Evolutionary conservation across 495 filamentous ascomycete species (phyloP).

Genomic region (Tuber borchii): DNA sequence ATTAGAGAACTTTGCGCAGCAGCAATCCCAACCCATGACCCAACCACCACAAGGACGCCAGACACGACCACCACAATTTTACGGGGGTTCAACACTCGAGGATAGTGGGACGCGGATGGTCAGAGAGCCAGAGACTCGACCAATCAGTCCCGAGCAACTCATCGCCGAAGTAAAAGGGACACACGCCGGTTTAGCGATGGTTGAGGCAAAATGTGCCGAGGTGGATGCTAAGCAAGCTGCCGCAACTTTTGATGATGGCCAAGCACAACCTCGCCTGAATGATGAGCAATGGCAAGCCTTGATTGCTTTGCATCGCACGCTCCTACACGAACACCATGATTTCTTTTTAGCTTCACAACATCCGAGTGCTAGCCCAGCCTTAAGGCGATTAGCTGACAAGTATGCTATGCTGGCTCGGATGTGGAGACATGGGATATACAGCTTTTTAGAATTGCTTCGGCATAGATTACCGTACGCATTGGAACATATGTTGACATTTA

Average conservation of each 20-base stretch:
- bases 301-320: conserved; percentile 63
- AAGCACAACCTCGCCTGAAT: conserved; percentile 47
- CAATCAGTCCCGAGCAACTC: conserved; percentile 70
- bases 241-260: conserved; percentile 42
- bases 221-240: conserved; percentile 57
- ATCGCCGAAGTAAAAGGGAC: conserved; percentile 65
- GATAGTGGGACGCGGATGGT: conserved; percentile 32
- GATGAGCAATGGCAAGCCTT: conserved; percentile 66
- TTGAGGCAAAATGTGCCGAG: conserved; percentile 72
- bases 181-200: conserved; percentile 69
- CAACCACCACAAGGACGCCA: conserved; percentile 6
- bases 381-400: conserved; percentile 57
- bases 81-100: conserved; percentile 14
- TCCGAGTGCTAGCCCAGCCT: conserved; percentile 55
- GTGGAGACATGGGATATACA: conserved; percentile 79
- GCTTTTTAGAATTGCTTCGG: conserved; percentile 66
- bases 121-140: conserved; percentile 48
- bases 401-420: conserved; percentile 77
- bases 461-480: conserved; percentile 61
- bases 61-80: background rate
- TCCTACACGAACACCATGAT: conserved; percentile 73
- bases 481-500: conserved; percentile 76
- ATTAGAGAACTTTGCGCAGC: conserved; percentile 14
- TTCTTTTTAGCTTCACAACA: conserved; percentile 76
- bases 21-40: conserved; percentile 11